Base-by-base conservation (phyloP, 306 rosid species). In the Sphenostylis stenocarpa region DNA sequence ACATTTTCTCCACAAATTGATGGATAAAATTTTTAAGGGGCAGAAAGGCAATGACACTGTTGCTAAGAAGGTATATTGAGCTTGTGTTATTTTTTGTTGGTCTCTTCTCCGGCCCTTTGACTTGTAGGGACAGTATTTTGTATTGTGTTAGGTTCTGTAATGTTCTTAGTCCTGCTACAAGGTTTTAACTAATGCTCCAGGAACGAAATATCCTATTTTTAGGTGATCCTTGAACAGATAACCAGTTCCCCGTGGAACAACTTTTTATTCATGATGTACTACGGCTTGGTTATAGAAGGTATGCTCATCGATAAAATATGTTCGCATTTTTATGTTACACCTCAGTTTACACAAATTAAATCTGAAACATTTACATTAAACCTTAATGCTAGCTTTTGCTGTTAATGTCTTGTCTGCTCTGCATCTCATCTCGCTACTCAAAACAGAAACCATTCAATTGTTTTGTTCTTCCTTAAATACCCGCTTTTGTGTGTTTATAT, bases 261-360 rank as follows among this genome's bases (percentile, higher is more conserved):
- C 90, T 8, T 90, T 29, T 75, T 91, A 45, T 94, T 91, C 88
- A 83, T 94, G 95, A 79, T 90, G 81, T 94, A 90, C 84, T 94
- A 87, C 89, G 98, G 97, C 77, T 80, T 91, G 91, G 86, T 94
- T 49, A 84, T 94, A 70, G 98, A 94, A 91, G 96, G 98, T 91
- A 90, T 53, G 73, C 20, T 70, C 38, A 15, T 45, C 39, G 19
- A 17, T 33, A 17, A 55, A 44, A 15, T 39, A 23, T 20, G 69
- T 36, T 49, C 24, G 0, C 26, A 14, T 56, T 66, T 65, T n/a
- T 39, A 29, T 36, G 58, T 64, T 38, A 15, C 7, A 21, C 67
- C 53, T 66, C 43, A 57, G 9, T 68, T 10, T 60, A 66, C 7
- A 44, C 44, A 69, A 23, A 28, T 6, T 52, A 47, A 33, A 41